Evolutionary conservation across 139 green algal species (phyloP), one percentile per base, ranked within the genome.

Genomic region (Nannochloris sp.): DNA sequence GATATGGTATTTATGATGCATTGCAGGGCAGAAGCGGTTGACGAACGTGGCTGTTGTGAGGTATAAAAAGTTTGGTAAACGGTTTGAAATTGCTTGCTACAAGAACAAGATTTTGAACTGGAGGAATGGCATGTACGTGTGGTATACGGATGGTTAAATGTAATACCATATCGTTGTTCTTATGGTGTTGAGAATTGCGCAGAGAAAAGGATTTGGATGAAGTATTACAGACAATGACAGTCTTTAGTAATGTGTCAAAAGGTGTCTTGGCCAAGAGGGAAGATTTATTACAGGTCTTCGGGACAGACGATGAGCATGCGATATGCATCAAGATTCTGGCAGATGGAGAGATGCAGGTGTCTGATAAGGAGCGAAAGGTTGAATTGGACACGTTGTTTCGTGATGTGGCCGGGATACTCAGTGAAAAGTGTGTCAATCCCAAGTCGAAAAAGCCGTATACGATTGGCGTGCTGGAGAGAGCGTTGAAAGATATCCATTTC

Each of bases 31-130:
- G 69, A 98, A 98, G 72, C 78, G 93, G 46, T 85, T 98, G 55
- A 99, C 93, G 5, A 99, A 99, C 71, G 81, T 99, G 13, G 93
- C 93, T 10, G 81, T 98, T 1, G 93, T 99, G 28, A 70, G 87
- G 4, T 71, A 90, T 5, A 96, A 94, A 66, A 96, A 95, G 71
- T 68, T 74, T 16, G 93, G 93, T 26, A 85, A 87, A 63, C 79
- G 90, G 2, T 99, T 98, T 71, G 93, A 99, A 71, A 85, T 98
- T 10, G 93, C 93, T 0, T 97, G 91, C 74, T 99, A 98, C 83
- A 95, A 96, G 62, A 99, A 99, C 83, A 98, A 97, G 63, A 87
- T 97, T 8, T 40, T 82, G 16, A 90, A 96, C 66, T 96, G 89
- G 89, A 65, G 89, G 12, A 84, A 75, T 49, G 87, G 85, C 51